Percentiles rank a stretch among this genome's conserved stretches.
These are phyloP conservation scores for Flammula alnicola DNA, from an alignment of 1,284 basidiomycete genomes.

Conservation along the genomic window DNA sequence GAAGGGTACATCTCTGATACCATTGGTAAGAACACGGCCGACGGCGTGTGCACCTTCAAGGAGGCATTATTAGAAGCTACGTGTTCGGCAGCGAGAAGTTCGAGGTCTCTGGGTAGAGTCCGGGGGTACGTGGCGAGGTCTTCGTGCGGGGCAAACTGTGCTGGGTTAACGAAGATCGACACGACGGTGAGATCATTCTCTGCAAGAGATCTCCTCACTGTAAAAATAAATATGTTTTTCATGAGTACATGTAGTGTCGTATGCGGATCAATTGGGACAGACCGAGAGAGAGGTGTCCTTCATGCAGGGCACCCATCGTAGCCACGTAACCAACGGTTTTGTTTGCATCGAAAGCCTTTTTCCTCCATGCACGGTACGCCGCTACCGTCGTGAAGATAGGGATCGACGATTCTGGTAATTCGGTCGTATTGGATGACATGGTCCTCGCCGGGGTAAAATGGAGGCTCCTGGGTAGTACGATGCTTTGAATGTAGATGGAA, in stretches of 20 bases:
- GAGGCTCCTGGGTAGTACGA: too few species aligned
- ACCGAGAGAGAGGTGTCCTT: slow-evolving; percentile 93
- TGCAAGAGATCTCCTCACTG: slow-evolving; percentile 73
- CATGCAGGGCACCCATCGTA: slow-evolving; percentile 97
- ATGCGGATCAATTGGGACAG: slow-evolving; percentile 23
- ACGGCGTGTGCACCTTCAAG: slow-evolving; percentile 44
- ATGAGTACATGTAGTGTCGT: not conserved
- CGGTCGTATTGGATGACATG: slow-evolving; percentile 12
- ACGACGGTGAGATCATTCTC: slow-evolving; percentile 89
- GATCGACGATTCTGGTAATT: slow-evolving; percentile 59
- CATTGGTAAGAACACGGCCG: slow-evolving; percentile 81
- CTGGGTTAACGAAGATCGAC: slow-evolving; percentile 97
- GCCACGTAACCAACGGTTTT: slow-evolving; percentile 90
- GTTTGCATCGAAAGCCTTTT: slow-evolving; percentile 57
- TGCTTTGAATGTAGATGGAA: not conserved
- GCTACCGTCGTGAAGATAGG: slow-evolving; percentile 78
- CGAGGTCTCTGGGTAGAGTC: slow-evolving; percentile 73
- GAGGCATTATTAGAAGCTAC: slow-evolving; percentile 9
- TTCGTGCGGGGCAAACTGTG: slow-evolving; percentile 96
- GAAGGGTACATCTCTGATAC: slow-evolving; percentile 87
- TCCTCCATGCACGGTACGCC: slow-evolving; percentile 80
- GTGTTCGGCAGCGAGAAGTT: slow-evolving; percentile 41
- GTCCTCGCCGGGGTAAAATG: slow-evolving; percentile 7
- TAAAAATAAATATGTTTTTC: too few species aligned
- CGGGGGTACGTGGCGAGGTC: slow-evolving; percentile 92